Percentiles rank a stretch among this genome's conserved stretches.
Conservation (phyloP, 2,329 filamentous ascomycete genomes). For the Colletotrichum nymphaeae region DNA sequence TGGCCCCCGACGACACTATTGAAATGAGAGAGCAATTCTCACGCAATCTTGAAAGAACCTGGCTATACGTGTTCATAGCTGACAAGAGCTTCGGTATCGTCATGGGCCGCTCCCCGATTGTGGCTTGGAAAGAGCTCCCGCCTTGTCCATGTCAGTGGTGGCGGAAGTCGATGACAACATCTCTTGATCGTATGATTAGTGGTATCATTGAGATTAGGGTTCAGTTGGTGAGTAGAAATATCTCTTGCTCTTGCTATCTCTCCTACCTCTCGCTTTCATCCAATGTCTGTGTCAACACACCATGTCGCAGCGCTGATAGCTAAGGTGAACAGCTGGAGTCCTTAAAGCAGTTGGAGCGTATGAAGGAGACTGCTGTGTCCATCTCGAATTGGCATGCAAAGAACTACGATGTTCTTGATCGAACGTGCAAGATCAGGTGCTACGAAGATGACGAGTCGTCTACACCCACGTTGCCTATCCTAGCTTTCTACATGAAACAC, state of each 20-base stretch:
- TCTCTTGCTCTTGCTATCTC: no score
- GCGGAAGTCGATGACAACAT: constrained; percentile 36
- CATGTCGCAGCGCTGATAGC: neutral
- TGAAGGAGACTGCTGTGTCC: constrained; percentile 34
- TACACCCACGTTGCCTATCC: constrained; percentile 28
- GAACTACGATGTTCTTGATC: constrained; percentile 29
- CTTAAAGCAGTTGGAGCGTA: constrained; percentile 29
- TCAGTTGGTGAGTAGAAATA: constrained; percentile 25
- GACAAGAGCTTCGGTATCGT: constrained; percentile 36
- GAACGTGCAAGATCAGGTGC: neutral
- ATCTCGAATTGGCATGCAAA: constrained; percentile 38
- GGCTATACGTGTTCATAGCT: constrained; percentile 33
- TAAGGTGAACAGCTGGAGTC: neutral
- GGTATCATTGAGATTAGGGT: constrained; percentile 39
- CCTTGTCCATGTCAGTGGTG: constrained; percentile 28
- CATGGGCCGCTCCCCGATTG: constrained; percentile 25
- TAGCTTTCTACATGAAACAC: constrained; percentile 41
- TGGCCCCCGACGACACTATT: constrained; percentile 11
- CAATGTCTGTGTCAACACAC: neutral
- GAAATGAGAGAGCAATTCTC: constrained; percentile 26
- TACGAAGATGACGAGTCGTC: neutral
- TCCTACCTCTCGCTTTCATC: neutral
- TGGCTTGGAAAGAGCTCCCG: constrained; percentile 35
- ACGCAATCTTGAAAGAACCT: constrained; percentile 34
- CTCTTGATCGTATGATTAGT: constrained; percentile 39